Conservation (phyloP, 352 stramenopile species). For the Globisporangium cylindrosporum region DNA sequence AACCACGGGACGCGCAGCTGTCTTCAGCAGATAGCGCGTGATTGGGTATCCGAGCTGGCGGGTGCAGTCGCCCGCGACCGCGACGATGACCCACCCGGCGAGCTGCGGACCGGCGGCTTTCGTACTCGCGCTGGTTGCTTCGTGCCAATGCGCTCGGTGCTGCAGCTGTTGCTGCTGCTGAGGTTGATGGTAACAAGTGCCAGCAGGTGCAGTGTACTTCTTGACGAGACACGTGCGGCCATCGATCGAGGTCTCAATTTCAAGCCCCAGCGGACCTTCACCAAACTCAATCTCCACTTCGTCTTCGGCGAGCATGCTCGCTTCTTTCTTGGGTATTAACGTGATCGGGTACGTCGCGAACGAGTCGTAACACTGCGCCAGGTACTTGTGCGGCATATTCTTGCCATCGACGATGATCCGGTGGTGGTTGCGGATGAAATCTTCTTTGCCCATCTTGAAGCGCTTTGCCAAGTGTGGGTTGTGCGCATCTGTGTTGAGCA, state of each 20-base stretch:
- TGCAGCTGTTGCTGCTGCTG: slow-evolving; percentile 14
- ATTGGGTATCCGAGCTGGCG: slow-evolving; percentile 60
- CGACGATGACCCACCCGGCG: slow-evolving; percentile 61
- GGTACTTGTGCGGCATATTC: slow-evolving; percentile 42
- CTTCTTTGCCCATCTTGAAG: slow-evolving; percentile 74
- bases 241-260: slow-evolving; percentile 82
- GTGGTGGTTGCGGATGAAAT: slow-evolving; percentile 78
- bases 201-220: slow-evolving; percentile 24
- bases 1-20: slow-evolving; percentile 50
- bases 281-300: slow-evolving; percentile 72
- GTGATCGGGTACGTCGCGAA: slow-evolving; percentile 59
- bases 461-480: slow-evolving; percentile 56
- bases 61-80: slow-evolving; percentile 70
- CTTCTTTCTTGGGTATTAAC: slow-evolving; percentile 51
- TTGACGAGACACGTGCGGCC: slow-evolving; percentile 65
- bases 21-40: slow-evolving; percentile 71
- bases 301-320: slow-evolving; percentile 32
- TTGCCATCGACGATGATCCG: slow-evolving; percentile 37
- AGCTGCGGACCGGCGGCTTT: slow-evolving; percentile 23
- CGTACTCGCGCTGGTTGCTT: slow-evolving; percentile 13
- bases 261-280: slow-evolving; percentile 47
- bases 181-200: background rate
- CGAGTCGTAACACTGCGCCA: slow-evolving; percentile 63
- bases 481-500: slow-evolving; percentile 82
- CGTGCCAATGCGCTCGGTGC: slow-evolving; percentile 19